Percentiles rank a stretch among this genome's conserved stretches.
Evolutionary conservation across 2,329 filamentous ascomycete species (phyloP).

Genomic region (Helminthosporium solani): DNA sequence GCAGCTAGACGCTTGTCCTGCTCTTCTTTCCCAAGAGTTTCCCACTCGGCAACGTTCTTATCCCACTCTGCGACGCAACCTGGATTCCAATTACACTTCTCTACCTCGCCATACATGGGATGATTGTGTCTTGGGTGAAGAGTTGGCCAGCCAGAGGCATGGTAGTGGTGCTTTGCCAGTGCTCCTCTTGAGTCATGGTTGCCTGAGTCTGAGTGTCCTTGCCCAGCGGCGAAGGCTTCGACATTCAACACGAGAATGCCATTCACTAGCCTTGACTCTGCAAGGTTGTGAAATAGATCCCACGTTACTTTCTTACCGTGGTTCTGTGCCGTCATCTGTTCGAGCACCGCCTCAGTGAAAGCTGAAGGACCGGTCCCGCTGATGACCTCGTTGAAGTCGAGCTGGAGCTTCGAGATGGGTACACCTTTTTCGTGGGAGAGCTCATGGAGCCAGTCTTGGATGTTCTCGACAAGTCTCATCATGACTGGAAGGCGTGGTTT

Average conservation of each 20-base stretch:
- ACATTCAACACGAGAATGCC: conserved; percentile 68
- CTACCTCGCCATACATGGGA: conserved; percentile 68
- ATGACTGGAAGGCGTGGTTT: conserved; percentile 68
- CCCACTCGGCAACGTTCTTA: conserved; percentile 61
- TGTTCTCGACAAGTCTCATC: conserved; percentile 67
- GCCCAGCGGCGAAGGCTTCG: conserved; percentile 70
- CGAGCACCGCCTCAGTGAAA: conserved; percentile 65
- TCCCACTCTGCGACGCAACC: conserved; percentile 68
- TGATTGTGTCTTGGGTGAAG: conserved; percentile 66
- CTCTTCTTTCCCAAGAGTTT: conserved; percentile 59
- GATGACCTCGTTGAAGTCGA: conserved; percentile 73
- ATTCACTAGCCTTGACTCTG: conserved; percentile 65
- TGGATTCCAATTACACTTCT: conserved; percentile 68
- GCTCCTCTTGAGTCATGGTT: conserved; percentile 67
- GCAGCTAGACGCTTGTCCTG: conserved; percentile 53
- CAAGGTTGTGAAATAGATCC: conserved; percentile 65
- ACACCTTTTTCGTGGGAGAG: conserved; percentile 61
- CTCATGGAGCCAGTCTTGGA: conserved; percentile 64
- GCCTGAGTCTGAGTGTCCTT: conserved; percentile 71
- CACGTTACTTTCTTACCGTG: conserved; percentile 55
- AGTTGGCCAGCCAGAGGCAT: conserved; percentile 71
- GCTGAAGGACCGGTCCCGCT: conserved; percentile 71
- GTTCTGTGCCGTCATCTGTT: conserved; percentile 59
- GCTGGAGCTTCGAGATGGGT: conserved; percentile 59
- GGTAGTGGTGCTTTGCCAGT: conserved; percentile 72